Evolutionary conservation across 2,329 filamentous ascomycete species (phyloP).

Genomic region (Cytospora paraplurivora): DNA sequence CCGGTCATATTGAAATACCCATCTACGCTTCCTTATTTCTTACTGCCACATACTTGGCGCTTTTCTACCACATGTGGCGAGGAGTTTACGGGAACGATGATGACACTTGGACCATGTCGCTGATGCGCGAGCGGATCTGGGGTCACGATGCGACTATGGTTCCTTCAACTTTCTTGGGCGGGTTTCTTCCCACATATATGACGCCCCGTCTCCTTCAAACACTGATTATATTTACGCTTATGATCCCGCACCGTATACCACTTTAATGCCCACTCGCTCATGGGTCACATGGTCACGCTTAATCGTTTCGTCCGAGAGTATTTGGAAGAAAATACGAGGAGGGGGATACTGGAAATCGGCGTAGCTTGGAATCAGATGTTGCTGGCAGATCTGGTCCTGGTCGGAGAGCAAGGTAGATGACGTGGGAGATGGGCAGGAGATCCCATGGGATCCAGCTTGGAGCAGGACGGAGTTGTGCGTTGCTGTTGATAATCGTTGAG

Average conservation of each 20-base stretch:
- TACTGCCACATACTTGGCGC: conserved; percentile 8
- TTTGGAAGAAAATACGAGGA: background rate
- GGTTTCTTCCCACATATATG: background rate
- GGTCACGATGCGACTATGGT: conserved; percentile 7
- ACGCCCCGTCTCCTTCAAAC: conserved; percentile 1
- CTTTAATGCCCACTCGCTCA: conserved; percentile 17
- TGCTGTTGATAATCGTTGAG: conserved; percentile 27
- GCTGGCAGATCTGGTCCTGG: background rate
- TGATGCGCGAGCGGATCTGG: conserved; percentile 18
- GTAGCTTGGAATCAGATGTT: background rate
- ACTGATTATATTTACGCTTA: background rate
- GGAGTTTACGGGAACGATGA: conserved; percentile 24
- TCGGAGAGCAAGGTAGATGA: background rate
- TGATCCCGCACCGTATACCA: background rate
- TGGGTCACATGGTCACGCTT: background rate
- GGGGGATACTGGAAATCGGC: background rate
- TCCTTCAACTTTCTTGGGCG: background rate
- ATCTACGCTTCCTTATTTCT: conserved; percentile 7
- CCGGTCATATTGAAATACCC: conserved; percentile 17
- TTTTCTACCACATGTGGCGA: conserved; percentile 22
- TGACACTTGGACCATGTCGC: conserved; percentile 12
- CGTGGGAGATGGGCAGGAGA: background rate
- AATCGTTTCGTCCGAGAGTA: background rate
- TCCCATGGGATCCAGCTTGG: conserved; percentile 1
- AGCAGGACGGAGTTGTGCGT: conserved; percentile 20